Percentiles rank a stretch among this genome's conserved stretches.
phyloP scores from a whole-genome alignment of 495 filamentous ascomycete species.

The Tuber indicum region DNA sequence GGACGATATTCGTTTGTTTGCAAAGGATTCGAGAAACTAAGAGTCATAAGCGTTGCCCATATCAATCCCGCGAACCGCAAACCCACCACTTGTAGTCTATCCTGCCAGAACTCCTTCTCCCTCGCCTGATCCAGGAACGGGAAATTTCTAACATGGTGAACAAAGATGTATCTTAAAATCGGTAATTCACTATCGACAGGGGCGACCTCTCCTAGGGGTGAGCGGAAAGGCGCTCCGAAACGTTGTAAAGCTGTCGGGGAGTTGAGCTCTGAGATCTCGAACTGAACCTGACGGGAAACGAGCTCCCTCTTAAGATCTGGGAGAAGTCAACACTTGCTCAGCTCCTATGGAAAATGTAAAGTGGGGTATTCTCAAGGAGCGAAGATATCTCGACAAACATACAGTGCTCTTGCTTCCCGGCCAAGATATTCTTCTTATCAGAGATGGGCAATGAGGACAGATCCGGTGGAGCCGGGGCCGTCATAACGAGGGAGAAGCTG shows the following conservation, averaged over 20 bases:
- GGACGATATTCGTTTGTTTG: constrained; percentile 94
- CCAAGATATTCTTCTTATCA: constrained; percentile 49
- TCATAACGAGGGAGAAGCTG: constrained; percentile 8
- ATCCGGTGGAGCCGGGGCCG: constrained; percentile 5
- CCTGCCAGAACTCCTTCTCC: constrained; percentile 99
- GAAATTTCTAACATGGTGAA: constrained; percentile 95
- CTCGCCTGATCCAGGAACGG: constrained; percentile 91
- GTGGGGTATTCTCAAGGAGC: constrained; percentile 19
- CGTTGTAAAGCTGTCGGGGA: constrained; percentile 89
- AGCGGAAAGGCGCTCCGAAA: constrained; percentile 92
- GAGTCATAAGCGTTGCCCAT: neutral
- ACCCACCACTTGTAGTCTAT: constrained; percentile 89
- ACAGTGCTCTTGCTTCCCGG: constrained; percentile 99
- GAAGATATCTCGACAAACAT: constrained; percentile 36
- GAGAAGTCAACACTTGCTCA: constrained; percentile 38
- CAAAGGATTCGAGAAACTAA: constrained; percentile 94
- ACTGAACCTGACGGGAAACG: constrained; percentile 77
- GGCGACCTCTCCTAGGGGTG: constrained; percentile 82
- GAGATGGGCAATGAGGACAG: constrained; percentile 11
- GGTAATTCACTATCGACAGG: constrained; percentile 92
- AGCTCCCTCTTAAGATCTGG: constrained; percentile 96
- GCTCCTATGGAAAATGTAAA: constrained; percentile 15
- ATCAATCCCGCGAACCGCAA: constrained; percentile 1
- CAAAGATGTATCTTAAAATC: constrained; percentile 92
- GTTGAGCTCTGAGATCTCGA: constrained; percentile 83